Evolutionary conservation across 2,329 filamentous ascomycete genomes (phyloP).

Genomic region (Emericellopsis cladophorae): DNA sequence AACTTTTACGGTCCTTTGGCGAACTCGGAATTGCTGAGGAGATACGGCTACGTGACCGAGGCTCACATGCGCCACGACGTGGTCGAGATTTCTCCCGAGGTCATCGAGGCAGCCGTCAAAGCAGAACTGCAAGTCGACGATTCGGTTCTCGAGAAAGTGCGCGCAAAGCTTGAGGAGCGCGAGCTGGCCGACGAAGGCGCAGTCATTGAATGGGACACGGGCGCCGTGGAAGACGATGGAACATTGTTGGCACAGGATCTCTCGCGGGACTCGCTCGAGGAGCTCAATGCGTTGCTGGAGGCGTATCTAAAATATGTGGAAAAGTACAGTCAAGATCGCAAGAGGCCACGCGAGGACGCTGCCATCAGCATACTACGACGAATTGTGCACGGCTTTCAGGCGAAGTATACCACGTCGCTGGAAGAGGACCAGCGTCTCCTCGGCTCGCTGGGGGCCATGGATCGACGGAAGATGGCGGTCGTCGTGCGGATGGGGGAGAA

Average conservation of each 20-base stretch:
- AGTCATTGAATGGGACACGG: slow-evolving; percentile 46
- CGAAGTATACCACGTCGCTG: slow-evolving; percentile 21
- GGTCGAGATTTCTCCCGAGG: slow-evolving; percentile 57
- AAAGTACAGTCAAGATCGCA: slow-evolving; percentile 31
- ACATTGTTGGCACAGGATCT: slow-evolving; percentile 22
- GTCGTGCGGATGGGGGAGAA: slow-evolving; percentile 63
- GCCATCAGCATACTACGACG: slow-evolving; percentile 24
- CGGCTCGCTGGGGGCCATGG: not conserved
- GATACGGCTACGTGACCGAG: slow-evolving; percentile 78
- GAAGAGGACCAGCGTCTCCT: not conserved
- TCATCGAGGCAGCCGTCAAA: slow-evolving; percentile 36
- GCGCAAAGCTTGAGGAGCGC: slow-evolving; percentile 23
- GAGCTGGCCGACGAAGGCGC: slow-evolving; percentile 65
- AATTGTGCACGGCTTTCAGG: slow-evolving; percentile 22
- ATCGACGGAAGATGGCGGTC: slow-evolving; percentile 45
- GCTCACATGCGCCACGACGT: slow-evolving; percentile 73
- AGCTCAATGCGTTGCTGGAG: slow-evolving; percentile 35
- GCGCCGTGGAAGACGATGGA: slow-evolving; percentile 37
- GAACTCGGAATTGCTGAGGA: slow-evolving; percentile 66
- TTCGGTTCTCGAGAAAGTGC: slow-evolving; percentile 24
- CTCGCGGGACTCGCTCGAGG: slow-evolving; percentile 21
- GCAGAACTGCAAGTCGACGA: slow-evolving; percentile 22
- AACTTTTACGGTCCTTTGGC: slow-evolving; percentile 85
- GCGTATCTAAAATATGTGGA: slow-evolving; percentile 33
- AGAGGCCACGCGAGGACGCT: slow-evolving; percentile 34